Conservation (phyloP, 2,329 filamentous ascomycete species). For the Aspergillus sp. region DNA sequence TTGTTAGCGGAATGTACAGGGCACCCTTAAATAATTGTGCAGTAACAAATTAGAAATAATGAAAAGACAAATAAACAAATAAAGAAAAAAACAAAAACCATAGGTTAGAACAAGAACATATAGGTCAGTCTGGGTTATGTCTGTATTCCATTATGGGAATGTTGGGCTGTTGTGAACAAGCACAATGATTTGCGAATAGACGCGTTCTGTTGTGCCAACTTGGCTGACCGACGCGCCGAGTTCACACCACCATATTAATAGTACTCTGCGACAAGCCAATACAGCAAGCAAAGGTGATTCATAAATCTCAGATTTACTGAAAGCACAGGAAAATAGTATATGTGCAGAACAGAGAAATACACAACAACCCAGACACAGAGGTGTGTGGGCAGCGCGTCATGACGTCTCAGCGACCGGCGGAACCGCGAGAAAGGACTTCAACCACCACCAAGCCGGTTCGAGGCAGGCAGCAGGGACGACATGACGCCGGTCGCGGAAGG, state of each 20-base stretch:
- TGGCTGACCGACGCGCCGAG: conserved; percentile 26
- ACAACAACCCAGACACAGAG: conserved; percentile 1
- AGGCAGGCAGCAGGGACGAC: conserved; percentile 6
- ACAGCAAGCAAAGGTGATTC: not conserved
- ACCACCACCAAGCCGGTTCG: conserved; percentile 15
- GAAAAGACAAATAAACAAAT: not conserved
- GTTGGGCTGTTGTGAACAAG: conserved; percentile 11
- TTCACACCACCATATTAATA: conserved; percentile 17
- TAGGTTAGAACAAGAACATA: not conserved
- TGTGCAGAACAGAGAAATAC: not conserved
- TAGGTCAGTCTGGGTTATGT: not conserved
- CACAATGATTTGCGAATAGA: conserved; percentile 16
- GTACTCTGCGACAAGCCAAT: not conserved
- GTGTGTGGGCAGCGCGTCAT: conserved; percentile 29
- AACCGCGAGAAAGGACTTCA: conserved; percentile 20
- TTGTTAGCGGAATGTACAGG: conserved; percentile 6
- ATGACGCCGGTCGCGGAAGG: not conserved
- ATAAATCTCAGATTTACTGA: conserved; percentile 6
- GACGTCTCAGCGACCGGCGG: conserved; percentile 25
- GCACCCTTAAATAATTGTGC: not conserved
- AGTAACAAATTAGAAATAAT: not conserved
- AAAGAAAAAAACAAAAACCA: not conserved
- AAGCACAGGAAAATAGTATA: not conserved
- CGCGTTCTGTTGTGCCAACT: conserved; percentile 21
- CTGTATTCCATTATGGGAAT: not conserved